Evolutionary conservation across 805 yeast genomes (phyloP).

Genomic region (Hanseniaspora guilliermondii): DNA sequence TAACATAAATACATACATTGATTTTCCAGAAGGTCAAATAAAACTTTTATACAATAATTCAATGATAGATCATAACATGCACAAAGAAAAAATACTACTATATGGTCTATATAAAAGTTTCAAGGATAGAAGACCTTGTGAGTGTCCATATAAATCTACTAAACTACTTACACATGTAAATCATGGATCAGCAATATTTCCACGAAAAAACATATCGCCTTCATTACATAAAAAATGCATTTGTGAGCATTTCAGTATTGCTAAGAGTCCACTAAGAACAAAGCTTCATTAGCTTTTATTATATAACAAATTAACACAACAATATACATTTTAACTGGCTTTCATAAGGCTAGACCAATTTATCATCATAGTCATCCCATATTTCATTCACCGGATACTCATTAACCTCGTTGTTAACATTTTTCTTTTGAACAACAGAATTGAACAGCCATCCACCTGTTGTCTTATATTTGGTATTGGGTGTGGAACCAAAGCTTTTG

Average conservation of each 20-base stretch:
- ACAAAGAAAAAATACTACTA: not conserved
- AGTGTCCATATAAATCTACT: not conserved
- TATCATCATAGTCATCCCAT: slow-evolving; percentile 7
- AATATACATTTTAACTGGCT: not conserved
- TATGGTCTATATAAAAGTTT: slow-evolving; percentile 4
- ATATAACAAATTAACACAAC: not conserved
- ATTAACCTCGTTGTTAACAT: not conserved
- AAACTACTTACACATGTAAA: not conserved
- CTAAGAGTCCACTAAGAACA: slow-evolving; percentile 1
- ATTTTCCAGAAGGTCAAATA: too few relatives aligned
- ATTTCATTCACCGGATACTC: not conserved
- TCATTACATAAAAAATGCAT: slow-evolving; percentile 1
- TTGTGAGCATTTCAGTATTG: slow-evolving; percentile 5
- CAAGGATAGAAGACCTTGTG: not conserved
- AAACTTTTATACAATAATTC: too few relatives aligned
- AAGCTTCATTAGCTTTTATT: not conserved
- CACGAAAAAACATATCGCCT: not conserved
- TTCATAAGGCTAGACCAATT: not conserved
- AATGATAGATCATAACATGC: too few relatives aligned
- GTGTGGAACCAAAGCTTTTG: not conserved
- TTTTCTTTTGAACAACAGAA: not conserved
- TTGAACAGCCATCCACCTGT: slow-evolving; percentile 11
- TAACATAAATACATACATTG: too few relatives aligned
- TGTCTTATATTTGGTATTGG: not conserved
- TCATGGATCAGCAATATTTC: slow-evolving; percentile 1